phyloP scores from a whole-genome alignment of 345 rosid genomes.

The Lumnitzera littorea region DNA sequence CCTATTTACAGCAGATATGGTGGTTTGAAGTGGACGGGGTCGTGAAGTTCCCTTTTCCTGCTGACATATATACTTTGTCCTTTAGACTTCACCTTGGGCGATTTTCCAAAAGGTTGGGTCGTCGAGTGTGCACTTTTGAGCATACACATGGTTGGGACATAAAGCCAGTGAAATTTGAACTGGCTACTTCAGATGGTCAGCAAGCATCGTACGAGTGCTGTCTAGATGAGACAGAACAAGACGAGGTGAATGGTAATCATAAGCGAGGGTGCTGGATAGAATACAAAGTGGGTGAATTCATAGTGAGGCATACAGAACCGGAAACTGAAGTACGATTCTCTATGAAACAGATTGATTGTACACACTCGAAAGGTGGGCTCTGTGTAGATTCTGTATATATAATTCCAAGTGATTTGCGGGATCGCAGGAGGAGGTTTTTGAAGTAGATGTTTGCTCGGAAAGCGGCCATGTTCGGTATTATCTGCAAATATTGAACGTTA shows the following conservation, averaged over 20 bases:
- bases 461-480: conserved; percentile 6
- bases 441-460: conserved; percentile 22
- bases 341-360: conserved; percentile 94
- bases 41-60: conserved; percentile 75
- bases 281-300: conserved; percentile 74
- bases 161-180: conserved; percentile 60
- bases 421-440: conserved; percentile 31
- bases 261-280: conserved; percentile 93
- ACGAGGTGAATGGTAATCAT: conserved; percentile 43
- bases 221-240: conserved; percentile 45
- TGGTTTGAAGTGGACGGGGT: conserved; percentile 93
- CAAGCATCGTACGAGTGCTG: conserved; percentile 49
- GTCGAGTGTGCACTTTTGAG: conserved; percentile 58
- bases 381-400: conserved; percentile 90
- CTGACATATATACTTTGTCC: conserved; percentile 66
- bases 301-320: conserved; percentile 50
- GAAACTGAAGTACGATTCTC: conserved; percentile 67
- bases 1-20: conserved; percentile 90
- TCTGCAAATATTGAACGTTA: conserved; percentile 13
- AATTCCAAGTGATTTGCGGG: conserved; percentile 61
- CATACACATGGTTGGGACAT: conserved; percentile 88
- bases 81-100: conserved; percentile 88
- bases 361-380: conserved; percentile 89
- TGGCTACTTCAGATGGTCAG: conserved; percentile 68
- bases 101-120: conserved; percentile 60